Evolutionary conservation across 2,329 filamentous ascomycete species (phyloP).

Genomic region (Phaeosphaeriaceae sp.): DNA sequence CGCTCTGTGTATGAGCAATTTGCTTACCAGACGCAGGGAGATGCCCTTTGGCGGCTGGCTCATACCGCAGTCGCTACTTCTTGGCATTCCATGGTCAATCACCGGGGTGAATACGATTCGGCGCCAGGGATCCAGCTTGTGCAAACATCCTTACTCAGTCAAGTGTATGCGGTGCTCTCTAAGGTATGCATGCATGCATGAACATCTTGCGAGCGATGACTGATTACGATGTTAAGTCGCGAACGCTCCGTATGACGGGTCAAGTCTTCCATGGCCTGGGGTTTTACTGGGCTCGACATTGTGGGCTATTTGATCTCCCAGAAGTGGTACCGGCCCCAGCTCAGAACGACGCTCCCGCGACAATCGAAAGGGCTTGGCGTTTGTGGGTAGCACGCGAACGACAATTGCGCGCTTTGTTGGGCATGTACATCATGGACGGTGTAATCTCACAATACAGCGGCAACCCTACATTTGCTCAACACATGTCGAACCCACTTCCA

Average conservation of each 20-base stretch:
- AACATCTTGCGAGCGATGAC: neutral
- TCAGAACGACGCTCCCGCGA: neutral
- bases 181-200: neutral
- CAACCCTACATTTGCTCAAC: conserved; percentile 1
- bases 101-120: conserved; percentile 1
- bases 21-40: neutral
- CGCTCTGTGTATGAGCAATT: no score
- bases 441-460: neutral
- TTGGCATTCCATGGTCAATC: neutral
- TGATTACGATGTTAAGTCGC: neutral
- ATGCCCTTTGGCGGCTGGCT: neutral
- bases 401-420: neutral
- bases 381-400: neutral
- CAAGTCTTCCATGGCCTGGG: conserved; percentile 1
- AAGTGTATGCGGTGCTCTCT: neutral
- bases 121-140: conserved; percentile 1
- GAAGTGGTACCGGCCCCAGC: neutral
- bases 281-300: conserved; percentile 1
- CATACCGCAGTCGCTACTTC: neutral
- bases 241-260: neutral
- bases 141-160: neutral
- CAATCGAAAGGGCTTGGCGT: neutral
- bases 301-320: neutral
- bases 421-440: conserved; percentile 1
- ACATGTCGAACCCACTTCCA: conserved; percentile 1